A percentile compares a stretch with the other conserved stretches of the same genome.
phyloP scores from a whole-genome alignment of 2,329 filamentous ascomycete genomes.

The Elsinoe fawcettii region DNA sequence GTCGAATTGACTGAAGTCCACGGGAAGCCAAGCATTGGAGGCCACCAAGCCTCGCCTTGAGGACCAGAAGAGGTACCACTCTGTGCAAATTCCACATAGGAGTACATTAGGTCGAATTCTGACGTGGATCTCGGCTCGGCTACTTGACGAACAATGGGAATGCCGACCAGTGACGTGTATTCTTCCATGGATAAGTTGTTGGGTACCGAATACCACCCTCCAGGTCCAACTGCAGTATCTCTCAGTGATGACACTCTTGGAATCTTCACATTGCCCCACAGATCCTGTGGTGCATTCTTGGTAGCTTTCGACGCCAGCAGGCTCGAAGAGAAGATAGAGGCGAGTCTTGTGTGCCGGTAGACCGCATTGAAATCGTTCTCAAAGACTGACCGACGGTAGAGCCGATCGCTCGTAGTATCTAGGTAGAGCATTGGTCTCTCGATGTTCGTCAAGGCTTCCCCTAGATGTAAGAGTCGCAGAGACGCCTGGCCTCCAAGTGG shows the following conservation, averaged over 20 bases:
- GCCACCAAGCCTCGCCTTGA: too few species aligned
- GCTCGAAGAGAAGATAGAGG: neutral
- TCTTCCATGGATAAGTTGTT: neutral
- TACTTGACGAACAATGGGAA: neutral
- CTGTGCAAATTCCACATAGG: neutral
- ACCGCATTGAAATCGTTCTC: neutral
- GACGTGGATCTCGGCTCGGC: neutral
- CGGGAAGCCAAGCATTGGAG: neutral
- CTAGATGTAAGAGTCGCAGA: neutral
- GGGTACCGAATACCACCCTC: neutral
- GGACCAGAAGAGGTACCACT: too few species aligned
- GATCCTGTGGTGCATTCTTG: neutral
- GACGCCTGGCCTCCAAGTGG: neutral
- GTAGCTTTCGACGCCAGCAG: neutral
- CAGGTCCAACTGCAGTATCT: too few species aligned
- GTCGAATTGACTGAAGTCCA: neutral
- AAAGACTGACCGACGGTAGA: neutral
- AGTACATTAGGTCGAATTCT: neutral
- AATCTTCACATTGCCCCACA: neutral
- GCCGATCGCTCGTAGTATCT: neutral
- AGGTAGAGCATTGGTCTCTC: neutral
- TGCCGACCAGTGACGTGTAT: neutral
- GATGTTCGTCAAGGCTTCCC: neutral
- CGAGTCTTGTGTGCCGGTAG: neutral
- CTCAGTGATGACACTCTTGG: too few species aligned